Base-by-base conservation (phyloP, 768 basidiomycete species). In the Pulveroboletus sp. region DNA sequence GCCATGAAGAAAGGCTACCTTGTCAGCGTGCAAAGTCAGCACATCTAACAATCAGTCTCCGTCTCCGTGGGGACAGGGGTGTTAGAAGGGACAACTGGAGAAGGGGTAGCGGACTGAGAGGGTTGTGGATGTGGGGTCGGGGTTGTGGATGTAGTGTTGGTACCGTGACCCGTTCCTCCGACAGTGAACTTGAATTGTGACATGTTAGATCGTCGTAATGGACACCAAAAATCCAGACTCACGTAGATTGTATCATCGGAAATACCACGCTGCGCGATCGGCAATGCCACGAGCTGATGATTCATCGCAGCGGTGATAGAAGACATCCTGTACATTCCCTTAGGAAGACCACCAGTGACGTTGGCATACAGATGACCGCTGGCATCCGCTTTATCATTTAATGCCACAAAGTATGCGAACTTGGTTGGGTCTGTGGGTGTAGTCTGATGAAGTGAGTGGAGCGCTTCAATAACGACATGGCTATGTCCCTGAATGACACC, bases 401-500 rank as follows among this genome's bases (percentile, higher is more conserved):
- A 50, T 33, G 73, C 74, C 61, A 72, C 75, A 74, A 85, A 86
- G 67, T 79, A 85, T 11, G 75, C 75, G 48, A 85, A 85, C 25
- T 69, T 62, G 23, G 58, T 69, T 14, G 80, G 75, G 63, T 84
- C 64, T 13, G 71, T 72, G 2, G 78, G 72, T 1, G 63, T 69
- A 12, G 81, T 79, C 53, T 78, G 72, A 32, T 67, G 67, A 45
- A 85, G 65, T 12, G 75, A 69, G 14, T 60, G 51, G 48, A 88
- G 67, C 43, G 63, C 48, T 65, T 86, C 76, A 45, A 87, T 69
- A 36, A 82, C 81, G 57, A 85, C 65, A 58, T 88, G 85, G 16
- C 72, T 70, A 67, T 85, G 82, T 11, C 85, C 87, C 48, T 76
- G 60, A 57, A 87, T 74, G 36, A 72, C 56, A 45, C 85, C 85